Conservation (phyloP, 2,329 filamentous ascomycete genomes). For the Colletotrichum sp. region DNA sequence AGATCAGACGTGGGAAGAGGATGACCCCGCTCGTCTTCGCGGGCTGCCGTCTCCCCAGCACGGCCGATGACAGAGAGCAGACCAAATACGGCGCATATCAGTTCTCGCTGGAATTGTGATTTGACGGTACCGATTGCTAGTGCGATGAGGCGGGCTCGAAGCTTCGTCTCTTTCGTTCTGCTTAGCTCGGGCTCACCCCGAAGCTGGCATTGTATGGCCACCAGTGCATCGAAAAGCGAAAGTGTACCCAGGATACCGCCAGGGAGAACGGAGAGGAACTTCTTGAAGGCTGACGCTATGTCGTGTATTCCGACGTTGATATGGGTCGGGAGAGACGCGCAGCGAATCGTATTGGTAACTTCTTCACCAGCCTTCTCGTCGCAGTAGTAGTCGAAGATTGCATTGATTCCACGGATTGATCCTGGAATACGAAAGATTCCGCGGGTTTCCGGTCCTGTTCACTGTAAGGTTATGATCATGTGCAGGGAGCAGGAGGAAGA, state of each 20-base stretch:
- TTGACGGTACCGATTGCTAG: slow-evolving; percentile 64
- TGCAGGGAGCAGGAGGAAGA: neutral
- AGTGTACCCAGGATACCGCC: slow-evolving; percentile 71
- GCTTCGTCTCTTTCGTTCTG: slow-evolving; percentile 57
- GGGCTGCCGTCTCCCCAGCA: slow-evolving; percentile 56
- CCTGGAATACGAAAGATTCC: slow-evolving; percentile 70
- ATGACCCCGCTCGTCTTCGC: slow-evolving; percentile 55
- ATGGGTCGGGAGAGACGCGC: slow-evolving; percentile 63
- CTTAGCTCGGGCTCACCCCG: slow-evolving; percentile 55
- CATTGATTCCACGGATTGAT: slow-evolving; percentile 58
- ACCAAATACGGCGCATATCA: slow-evolving; percentile 72
- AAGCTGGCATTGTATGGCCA: slow-evolving; percentile 64
- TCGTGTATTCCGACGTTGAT: slow-evolving; percentile 67
- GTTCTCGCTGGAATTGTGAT: slow-evolving; percentile 64
- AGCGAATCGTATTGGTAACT: slow-evolving; percentile 63
- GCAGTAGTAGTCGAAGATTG: slow-evolving; percentile 69
- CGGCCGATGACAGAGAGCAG: slow-evolving; percentile 66
- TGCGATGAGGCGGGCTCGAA: slow-evolving; percentile 69
- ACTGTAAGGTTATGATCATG: slow-evolving; percentile 18
- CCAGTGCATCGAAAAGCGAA: slow-evolving; percentile 64
- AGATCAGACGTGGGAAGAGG: slow-evolving; percentile 61
- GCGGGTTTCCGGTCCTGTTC: slow-evolving; percentile 45
- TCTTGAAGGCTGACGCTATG: slow-evolving; percentile 71
- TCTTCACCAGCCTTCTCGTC: slow-evolving; percentile 49
- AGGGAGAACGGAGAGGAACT: slow-evolving; percentile 65